A percentile compares a stretch with the other conserved stretches of the same genome.
These are phyloP conservation scores for Cyclospora cayetanensis DNA, from an alignment of 169 alveolate genomes.

Conservation along the genomic window DNA sequence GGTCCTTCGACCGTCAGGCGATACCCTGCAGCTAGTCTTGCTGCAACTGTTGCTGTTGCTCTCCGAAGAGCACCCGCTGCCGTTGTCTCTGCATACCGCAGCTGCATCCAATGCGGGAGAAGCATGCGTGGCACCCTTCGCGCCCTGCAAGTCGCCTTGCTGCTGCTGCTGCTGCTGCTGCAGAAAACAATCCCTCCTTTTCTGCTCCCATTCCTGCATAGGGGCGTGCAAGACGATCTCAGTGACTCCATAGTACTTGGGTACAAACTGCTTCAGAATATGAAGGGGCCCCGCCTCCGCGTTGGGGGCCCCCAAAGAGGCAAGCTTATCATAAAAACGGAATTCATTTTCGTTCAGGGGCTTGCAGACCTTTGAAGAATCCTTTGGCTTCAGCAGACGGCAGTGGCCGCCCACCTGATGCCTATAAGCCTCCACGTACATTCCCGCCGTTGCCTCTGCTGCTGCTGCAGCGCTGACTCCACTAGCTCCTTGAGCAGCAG, in stretches of 20 bases:
- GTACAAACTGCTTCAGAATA: slow-evolving; percentile 77
- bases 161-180: not conserved
- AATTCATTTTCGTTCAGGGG: slow-evolving; percentile 79
- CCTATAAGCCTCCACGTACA: slow-evolving; percentile 78
- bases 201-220: not conserved
- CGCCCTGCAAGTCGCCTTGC: not conserved
- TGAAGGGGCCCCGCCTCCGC: slow-evolving; percentile 80
- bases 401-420: slow-evolving; percentile 84
- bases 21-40: not conserved
- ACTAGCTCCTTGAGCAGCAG: not conserved
- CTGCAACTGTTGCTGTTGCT: not conserved
- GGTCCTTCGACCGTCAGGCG: not conserved
- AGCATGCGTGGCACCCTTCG: not conserved
- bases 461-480: not conserved
- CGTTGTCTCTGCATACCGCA: not conserved
- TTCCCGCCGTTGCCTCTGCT: slow-evolving; percentile 23
- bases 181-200: not conserved
- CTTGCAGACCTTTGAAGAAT: slow-evolving; percentile 79
- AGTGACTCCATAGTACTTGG: slow-evolving; percentile 78
- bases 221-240: slow-evolving; percentile 68
- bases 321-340: slow-evolving; percentile 76
- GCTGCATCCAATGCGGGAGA: not conserved
- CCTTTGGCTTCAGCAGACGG: slow-evolving; percentile 78
- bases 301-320: slow-evolving; percentile 71
- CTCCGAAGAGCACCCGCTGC: not conserved